Evolutionary conservation across 1,284 basidiomycete genomes (phyloP), one percentile per base, ranked within the genome.

Genomic region (Apiotrichum siamense): DNA sequence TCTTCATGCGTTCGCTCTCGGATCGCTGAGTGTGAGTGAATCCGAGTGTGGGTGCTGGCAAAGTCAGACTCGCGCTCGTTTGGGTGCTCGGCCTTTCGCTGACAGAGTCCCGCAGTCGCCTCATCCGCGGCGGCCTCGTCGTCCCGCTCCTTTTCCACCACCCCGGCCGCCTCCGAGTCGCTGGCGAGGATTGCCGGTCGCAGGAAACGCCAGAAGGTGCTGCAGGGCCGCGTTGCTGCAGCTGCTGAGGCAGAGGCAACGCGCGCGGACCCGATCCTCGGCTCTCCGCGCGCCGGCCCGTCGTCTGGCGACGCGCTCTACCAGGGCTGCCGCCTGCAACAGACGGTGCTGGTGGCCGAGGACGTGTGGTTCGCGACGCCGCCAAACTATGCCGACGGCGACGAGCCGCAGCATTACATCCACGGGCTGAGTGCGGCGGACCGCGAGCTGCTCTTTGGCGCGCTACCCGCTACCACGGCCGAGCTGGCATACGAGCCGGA

Each of bases 391-490:
- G 52, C 58, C 2, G 29, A 44, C 3, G 67, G 64, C 29, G 62
- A 58, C 45, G 48, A 58, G 39, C 72, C 72, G 1, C 31, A 54
- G 31, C 41, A 58, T 39, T 61, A 68, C 47, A 45, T 70, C 12
- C 64, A 66, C 6, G 66, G 66, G 4, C 38, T 75, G n/a, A 44
- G 53, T 4, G 47, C 53, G 15, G 57, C 58, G 2, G 73, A 75
- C 53, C 52, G 56, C 11, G 50, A 62, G 18, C 50, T 73, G 17
- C 45, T 75, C 6, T 70, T 75, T 44, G 65, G 66, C 11, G 65
- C 68, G 10, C 33, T 73, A n/a, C 73, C 73, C 0, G 58, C 66
- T 24, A 64, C 63, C 6, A 58, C 61, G 3, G 50, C 67, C 9
- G 62, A 62, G 23, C 57, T 69, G 12, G 46, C 55, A 24, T 63